Percentiles rank a stretch among this genome's conserved stretches.
Evolutionary conservation across 345 rosid genomes (phyloP).

Genomic region (Populus simonii): DNA sequence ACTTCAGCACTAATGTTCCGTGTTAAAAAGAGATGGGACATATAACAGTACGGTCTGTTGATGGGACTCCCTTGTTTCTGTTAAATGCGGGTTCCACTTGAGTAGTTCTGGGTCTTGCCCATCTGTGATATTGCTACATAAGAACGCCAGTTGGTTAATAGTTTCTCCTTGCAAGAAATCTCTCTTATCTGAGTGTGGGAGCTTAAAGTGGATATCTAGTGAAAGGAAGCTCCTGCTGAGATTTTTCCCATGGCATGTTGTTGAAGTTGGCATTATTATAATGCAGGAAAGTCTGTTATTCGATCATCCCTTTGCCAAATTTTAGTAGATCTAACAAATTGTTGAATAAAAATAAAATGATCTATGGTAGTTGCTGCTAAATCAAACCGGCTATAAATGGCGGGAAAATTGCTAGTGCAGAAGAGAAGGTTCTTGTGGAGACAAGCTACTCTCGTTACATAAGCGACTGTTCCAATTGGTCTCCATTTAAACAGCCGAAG

Average conservation of each 20-base stretch:
- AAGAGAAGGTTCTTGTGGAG: neutral
- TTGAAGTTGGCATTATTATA: neutral
- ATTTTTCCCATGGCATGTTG: neutral
- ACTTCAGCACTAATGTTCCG: constrained; percentile 70
- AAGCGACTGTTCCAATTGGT: neutral
- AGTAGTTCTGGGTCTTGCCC: neutral
- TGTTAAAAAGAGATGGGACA: constrained; percentile 93
- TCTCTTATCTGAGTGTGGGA: neutral
- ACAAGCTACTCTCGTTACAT: neutral
- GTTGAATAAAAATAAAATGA: neutral
- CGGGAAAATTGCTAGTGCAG: neutral
- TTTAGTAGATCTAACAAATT: neutral
- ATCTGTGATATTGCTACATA: constrained; percentile 19
- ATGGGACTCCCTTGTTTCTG: neutral
- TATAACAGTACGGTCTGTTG: constrained; percentile 15
- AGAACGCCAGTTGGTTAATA: constrained; percentile 1
- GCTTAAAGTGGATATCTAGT: neutral
- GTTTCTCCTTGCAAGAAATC: neutral
- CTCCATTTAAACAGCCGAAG: neutral
- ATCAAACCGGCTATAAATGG: neutral
- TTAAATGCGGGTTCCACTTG: neutral
- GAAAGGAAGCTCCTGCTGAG: neutral
- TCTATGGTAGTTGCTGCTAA: neutral
- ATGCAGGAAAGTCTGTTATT: neutral
- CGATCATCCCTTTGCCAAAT: neutral